Evolutionary conservation across 495 filamentous ascomycete genomes (phyloP).

Genomic region (Hypoxylon rickii): DNA sequence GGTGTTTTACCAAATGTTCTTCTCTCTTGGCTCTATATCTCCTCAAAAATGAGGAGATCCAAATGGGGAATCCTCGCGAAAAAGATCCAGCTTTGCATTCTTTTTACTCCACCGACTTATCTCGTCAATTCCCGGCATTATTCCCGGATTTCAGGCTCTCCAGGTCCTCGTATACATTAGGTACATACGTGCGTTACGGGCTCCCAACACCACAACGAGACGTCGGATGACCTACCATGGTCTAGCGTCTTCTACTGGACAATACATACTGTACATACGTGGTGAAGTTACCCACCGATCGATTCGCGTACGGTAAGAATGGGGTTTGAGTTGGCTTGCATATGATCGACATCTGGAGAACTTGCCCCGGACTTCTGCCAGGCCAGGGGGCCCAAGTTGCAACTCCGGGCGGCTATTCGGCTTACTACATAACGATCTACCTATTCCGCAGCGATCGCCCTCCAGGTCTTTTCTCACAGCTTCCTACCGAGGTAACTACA

Average conservation of each 20-base stretch:
- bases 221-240: slow-evolving; percentile 13
- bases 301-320: no score
- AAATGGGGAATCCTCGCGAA: no score
- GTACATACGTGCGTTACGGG: no score
- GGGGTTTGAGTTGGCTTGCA: slow-evolving; percentile 31
- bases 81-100: no score
- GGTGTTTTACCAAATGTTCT: no score
- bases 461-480: no score
- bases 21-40: background rate
- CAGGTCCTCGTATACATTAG: background rate
- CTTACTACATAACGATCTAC: slow-evolving; percentile 6
- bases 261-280: no score
- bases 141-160: slow-evolving; percentile 2
- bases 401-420: slow-evolving; percentile 4
- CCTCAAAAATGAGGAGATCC: no score
- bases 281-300: no score
- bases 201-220: background rate
- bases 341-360: slow-evolving; percentile 24
- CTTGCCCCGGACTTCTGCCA: slow-evolving; percentile 8
- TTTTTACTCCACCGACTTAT: background rate
- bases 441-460: no score
- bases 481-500: no score
- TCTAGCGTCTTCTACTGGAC: slow-evolving; percentile 6
- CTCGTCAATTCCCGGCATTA: background rate
- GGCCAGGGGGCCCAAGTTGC: background rate